These are phyloP conservation scores for Paramyrothecium sp. DNA, from an alignment of 2,329 filamentous ascomycete species.

Conservation along the genomic window DNA sequence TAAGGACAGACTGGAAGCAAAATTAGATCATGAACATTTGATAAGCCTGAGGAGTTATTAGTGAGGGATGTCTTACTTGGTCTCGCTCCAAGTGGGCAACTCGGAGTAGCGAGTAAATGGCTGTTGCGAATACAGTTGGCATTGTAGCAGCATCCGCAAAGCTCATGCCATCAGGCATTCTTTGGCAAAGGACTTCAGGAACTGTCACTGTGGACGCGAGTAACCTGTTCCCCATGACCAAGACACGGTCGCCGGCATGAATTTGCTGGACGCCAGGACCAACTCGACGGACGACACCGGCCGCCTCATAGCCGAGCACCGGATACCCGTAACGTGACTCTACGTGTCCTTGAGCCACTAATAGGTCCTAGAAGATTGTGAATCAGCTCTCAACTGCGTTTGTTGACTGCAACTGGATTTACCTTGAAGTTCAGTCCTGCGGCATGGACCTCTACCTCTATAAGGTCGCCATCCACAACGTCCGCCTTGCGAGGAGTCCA, in stretches of 20 bases:
- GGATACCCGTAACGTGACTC: conserved; percentile 15
- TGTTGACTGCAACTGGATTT: not conserved
- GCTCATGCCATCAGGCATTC: conserved; percentile 31
- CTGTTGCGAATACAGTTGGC: conserved; percentile 31
- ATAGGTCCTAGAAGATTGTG: conserved; percentile 36
- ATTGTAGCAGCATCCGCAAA: conserved; percentile 35
- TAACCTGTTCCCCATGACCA: conserved; percentile 16
- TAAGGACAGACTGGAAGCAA: conserved; percentile 24
- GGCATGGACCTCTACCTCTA: conserved; percentile 29
- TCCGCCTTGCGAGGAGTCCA: not conserved
- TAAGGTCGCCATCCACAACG: conserved; percentile 13
- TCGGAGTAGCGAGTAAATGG: conserved; percentile 26
- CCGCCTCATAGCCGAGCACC: conserved; percentile 24
- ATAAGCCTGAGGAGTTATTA: not conserved
- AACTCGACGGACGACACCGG: conserved; percentile 27
- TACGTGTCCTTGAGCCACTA: too few species aligned
- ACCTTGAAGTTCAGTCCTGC: conserved; percentile 19
- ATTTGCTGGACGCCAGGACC: conserved; percentile 24
- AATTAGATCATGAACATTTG: not conserved
- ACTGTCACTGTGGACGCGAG: conserved; percentile 26
- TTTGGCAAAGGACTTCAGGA: conserved; percentile 17
- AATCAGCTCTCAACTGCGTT: conserved; percentile 5
- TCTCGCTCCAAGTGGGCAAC: conserved; percentile 23
- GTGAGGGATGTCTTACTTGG: conserved; percentile 9
- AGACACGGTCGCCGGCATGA: conserved; percentile 29